These are phyloP conservation scores for Peronospora farinosa DNA, from an alignment of 352 stramenopile species.

Conservation along the genomic window DNA sequence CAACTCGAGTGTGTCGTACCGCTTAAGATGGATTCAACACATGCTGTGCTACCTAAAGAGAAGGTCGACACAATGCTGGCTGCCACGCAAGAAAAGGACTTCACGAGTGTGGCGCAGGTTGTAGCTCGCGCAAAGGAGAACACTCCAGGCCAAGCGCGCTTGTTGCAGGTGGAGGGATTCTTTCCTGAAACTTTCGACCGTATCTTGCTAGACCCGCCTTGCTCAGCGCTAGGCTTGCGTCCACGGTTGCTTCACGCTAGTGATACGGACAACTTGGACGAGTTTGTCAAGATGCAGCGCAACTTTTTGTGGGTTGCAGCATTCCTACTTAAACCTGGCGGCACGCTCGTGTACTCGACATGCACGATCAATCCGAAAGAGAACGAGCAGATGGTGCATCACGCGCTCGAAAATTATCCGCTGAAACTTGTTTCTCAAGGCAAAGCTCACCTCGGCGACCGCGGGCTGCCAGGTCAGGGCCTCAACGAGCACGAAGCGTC, in stretches of 20 bases:
- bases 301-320: constrained; percentile 86
- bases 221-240: constrained; percentile 88
- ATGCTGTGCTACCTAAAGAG: constrained; percentile 60
- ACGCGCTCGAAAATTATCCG: constrained; percentile 85
- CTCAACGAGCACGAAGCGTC: constrained; percentile 62
- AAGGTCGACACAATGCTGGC: constrained; percentile 18
- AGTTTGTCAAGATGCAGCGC: constrained; percentile 83
- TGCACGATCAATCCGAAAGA: constrained; percentile 91
- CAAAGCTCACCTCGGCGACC: constrained; percentile 48
- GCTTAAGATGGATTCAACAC: constrained; percentile 84
- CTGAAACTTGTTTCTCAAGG: constrained; percentile 68
- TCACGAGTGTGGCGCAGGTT: constrained; percentile 48
- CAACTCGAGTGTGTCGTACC: constrained; percentile 51
- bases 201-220: constrained; percentile 90
- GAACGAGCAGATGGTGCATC: constrained; percentile 89
- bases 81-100: constrained; percentile 8
- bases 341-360: constrained; percentile 91
- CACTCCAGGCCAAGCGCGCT: constrained; percentile 41
- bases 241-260: constrained; percentile 86
- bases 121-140: constrained; percentile 44
- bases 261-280: constrained; percentile 53
- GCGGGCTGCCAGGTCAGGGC: constrained; percentile 66
- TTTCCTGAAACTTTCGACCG: constrained; percentile 90
- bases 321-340: constrained; percentile 86
- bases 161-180: constrained; percentile 84